Conservation (phyloP, 257 asterid genomes). For the Penstemon eatonii region DNA sequence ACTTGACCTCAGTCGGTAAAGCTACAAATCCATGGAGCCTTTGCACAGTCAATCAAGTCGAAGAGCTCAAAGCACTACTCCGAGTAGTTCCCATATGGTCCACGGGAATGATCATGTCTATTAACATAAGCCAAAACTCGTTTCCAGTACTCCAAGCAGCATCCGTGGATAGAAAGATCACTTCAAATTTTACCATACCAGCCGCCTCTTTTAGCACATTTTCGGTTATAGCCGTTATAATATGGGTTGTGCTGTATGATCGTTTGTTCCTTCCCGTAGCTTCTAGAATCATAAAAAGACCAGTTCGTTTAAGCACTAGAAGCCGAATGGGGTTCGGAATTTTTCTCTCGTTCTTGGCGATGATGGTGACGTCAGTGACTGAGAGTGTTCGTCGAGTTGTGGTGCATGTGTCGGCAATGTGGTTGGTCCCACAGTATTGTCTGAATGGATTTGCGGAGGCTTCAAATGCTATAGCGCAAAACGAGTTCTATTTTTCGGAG, state of each 20-base stretch:
- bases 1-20: conserved; percentile 39
- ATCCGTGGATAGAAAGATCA: conserved; percentile 52
- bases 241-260: conserved; percentile 64
- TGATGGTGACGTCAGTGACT: conserved; percentile 47
- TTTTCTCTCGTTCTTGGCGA: conserved; percentile 48
- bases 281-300: conserved; percentile 47
- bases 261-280: conserved; percentile 55
- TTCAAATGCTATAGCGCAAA: conserved; percentile 50
- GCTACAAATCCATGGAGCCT: conserved; percentile 54
- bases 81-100: conserved; percentile 70
- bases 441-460: conserved; percentile 67
- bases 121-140: conserved; percentile 46
- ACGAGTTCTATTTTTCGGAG: conserved; percentile 64
- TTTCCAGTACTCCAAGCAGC: conserved; percentile 67
- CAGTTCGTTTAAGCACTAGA: conserved; percentile 37
- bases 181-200: conserved; percentile 57
- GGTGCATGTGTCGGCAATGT: conserved; percentile 53
- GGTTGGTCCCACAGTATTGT: conserved; percentile 65
- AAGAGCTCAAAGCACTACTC: conserved; percentile 65
- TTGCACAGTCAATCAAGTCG: conserved; percentile 75
- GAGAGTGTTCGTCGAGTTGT: conserved; percentile 48
- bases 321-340: conserved; percentile 70
- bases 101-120: conserved; percentile 54
- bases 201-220: conserved; percentile 67
- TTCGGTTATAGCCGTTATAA: conserved; percentile 34